A percentile compares a stretch with the other conserved stretches of the same genome.
These are phyloP conservation scores for Aspergillus cavernicola DNA, from an alignment of 495 filamentous ascomycete genomes.

Conservation along the genomic window DNA sequence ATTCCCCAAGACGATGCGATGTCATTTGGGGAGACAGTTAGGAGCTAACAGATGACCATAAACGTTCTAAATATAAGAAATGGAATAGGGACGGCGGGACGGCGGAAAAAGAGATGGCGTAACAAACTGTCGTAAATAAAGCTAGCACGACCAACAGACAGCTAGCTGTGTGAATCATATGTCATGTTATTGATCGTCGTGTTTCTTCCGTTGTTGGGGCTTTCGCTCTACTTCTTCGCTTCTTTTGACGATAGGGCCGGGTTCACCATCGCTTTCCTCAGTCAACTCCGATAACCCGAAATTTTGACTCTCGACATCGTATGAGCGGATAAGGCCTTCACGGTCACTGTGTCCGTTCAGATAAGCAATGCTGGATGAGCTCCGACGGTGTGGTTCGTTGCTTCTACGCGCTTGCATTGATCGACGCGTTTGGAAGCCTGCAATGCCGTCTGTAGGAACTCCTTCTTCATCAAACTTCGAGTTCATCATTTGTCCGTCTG, in stretches of 20 bases:
- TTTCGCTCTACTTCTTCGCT: constrained; percentile 27
- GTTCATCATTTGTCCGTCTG: constrained; percentile 69
- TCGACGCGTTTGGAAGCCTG: constrained; percentile 80
- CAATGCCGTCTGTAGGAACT: constrained; percentile 85
- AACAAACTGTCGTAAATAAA: constrained; percentile 24
- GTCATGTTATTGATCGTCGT: constrained; percentile 36
- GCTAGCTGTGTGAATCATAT: constrained; percentile 15
- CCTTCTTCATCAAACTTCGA: constrained; percentile 63
- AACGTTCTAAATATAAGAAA: constrained; percentile 4
- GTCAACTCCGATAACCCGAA: constrained; percentile 65
- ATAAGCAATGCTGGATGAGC: constrained; percentile 55
- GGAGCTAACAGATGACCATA: neutral
- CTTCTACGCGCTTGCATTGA: constrained; percentile 88
- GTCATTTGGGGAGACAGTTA: neutral
- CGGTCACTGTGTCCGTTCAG: constrained; percentile 55
- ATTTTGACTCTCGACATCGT: constrained; percentile 70
- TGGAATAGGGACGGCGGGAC: constrained; percentile 12
- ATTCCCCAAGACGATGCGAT: constrained; percentile 1
- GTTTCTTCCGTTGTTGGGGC: constrained; percentile 33
- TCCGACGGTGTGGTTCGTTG: constrained; percentile 49
- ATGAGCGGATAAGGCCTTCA: constrained; percentile 77
- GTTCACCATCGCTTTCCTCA: constrained; percentile 64
- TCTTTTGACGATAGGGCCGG: constrained; percentile 36
- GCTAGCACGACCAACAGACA: constrained; percentile 3
- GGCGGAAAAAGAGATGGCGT: constrained; percentile 15